Conservation (phyloP, 2,329 filamentous ascomycete genomes). For the Aspergillus melleus region DNA sequence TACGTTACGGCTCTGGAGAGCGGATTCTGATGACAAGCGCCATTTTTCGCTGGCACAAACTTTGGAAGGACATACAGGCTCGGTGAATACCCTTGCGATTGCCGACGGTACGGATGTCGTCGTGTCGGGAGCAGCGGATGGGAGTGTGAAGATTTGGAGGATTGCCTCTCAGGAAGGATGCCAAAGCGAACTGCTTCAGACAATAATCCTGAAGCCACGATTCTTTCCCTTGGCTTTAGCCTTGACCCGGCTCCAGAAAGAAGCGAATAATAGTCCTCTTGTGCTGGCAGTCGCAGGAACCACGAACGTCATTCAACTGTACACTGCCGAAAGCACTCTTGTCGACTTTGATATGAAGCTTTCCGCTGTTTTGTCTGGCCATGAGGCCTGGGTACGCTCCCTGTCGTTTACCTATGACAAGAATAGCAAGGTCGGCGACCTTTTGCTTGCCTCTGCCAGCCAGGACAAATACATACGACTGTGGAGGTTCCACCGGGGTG, state of each 20-base stretch:
- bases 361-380: conserved; percentile 77
- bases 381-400: conserved; percentile 93
- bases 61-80: conserved; percentile 66
- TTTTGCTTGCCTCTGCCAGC: conserved; percentile 87
- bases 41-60: conserved; percentile 50
- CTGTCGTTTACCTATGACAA: conserved; percentile 73
- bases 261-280: conserved; percentile 48
- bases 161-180: conserved; percentile 45
- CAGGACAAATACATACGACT: conserved; percentile 97
- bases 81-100: conserved; percentile 66
- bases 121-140: conserved; percentile 64
- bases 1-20: conserved; percentile 65
- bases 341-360: conserved; percentile 60
- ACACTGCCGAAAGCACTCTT: conserved; percentile 55
- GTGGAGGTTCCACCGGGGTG: conserved; percentile 79
- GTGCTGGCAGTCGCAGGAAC: conserved; percentile 86
- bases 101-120: conserved; percentile 50
- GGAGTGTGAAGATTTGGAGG: conserved; percentile 66
- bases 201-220: conserved; percentile 70
- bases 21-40: conserved; percentile 21
- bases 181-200: conserved; percentile 60
- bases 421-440: conserved; percentile 57
- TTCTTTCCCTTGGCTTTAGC: conserved; percentile 82
- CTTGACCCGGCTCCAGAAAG: conserved; percentile 59
- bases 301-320: conserved; percentile 77